Conservation (phyloP, 1,284 basidiomycete genomes). For the Grifola frondosa region DNA sequence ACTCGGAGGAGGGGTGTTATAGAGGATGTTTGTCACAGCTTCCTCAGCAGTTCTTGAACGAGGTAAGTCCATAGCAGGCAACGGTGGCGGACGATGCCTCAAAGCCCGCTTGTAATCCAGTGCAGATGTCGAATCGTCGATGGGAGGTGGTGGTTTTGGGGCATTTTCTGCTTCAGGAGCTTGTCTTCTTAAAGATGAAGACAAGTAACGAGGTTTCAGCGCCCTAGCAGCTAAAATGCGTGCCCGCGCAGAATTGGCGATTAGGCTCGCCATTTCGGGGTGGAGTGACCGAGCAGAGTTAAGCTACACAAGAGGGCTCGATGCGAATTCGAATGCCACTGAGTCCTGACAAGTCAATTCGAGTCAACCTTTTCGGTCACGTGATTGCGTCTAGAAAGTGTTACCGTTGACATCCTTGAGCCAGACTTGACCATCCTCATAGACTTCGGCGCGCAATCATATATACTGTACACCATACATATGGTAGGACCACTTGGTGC, state of each 20-base stretch:
- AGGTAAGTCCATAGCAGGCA: slow-evolving; percentile 74
- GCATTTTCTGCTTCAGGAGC: slow-evolving; percentile 28
- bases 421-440: too few species aligned
- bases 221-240: slow-evolving; percentile 11
- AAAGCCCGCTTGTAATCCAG: slow-evolving; percentile 89
- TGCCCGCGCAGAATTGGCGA: slow-evolving; percentile 11
- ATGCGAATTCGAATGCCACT: too few species aligned
- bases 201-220: slow-evolving; percentile 32
- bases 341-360: too few species aligned
- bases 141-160: slow-evolving; percentile 60
- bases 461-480: too few species aligned
- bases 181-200: slow-evolving; percentile 32
- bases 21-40: slow-evolving; percentile 92
- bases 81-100: slow-evolving; percentile 69
- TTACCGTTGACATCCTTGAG: too few species aligned
- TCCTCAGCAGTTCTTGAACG: slow-evolving; percentile 85
- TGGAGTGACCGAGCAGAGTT: not conserved
- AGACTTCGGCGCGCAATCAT: too few species aligned
- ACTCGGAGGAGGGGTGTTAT: slow-evolving; percentile 94
- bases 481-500: too few species aligned
- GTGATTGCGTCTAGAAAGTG: too few species aligned
- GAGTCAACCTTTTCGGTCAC: too few species aligned
- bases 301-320: too few species aligned
- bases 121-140: slow-evolving; percentile 91
- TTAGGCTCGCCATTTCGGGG: slow-evolving; percentile 11